Evolutionary conservation across 148 eudicot genomes (phyloP).

Genomic region (Heliamphora exappendiculata): DNA sequence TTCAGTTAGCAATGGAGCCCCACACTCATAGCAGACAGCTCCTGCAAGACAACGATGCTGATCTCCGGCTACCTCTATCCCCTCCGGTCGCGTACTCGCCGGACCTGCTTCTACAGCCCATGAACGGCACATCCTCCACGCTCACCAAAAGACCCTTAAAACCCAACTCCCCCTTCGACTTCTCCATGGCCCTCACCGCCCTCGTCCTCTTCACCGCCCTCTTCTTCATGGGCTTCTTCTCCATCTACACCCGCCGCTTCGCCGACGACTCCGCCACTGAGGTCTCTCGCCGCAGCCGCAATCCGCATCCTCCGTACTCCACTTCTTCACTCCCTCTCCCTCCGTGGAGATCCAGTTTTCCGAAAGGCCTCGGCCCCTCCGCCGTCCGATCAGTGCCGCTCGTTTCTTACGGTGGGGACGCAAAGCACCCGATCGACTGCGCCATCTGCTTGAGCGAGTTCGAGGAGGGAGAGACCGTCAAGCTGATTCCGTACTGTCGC

Average conservation of each 20-base stretch:
- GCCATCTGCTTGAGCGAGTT: conserved; percentile 46
- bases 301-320: neutral
- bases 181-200: conserved; percentile 50
- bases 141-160: neutral
- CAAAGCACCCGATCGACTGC: conserved; percentile 41
- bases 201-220: conserved; percentile 53
- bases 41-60: conserved; percentile 5
- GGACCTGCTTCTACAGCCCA: conserved; percentile 5
- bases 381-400: conserved; percentile 37
- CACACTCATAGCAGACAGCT: conserved; percentile 9
- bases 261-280: conserved; percentile 23
- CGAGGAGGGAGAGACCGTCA: conserved; percentile 37
- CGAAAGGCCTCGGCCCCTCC: conserved; percentile 22
- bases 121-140: conserved; percentile 1
- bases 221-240: conserved; percentile 69
- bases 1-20: neutral
- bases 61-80: neutral
- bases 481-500: conserved; percentile 45
- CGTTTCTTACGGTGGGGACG: conserved; percentile 31
- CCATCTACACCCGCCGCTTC: conserved; percentile 58
- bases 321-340: neutral
- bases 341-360: neutral
- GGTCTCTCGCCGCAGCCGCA: conserved; percentile 8
- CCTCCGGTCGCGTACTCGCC: conserved; percentile 5
- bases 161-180: conserved; percentile 36